Conservation (phyloP, 257 asterid genomes). For the Solanum chilense region DNA sequence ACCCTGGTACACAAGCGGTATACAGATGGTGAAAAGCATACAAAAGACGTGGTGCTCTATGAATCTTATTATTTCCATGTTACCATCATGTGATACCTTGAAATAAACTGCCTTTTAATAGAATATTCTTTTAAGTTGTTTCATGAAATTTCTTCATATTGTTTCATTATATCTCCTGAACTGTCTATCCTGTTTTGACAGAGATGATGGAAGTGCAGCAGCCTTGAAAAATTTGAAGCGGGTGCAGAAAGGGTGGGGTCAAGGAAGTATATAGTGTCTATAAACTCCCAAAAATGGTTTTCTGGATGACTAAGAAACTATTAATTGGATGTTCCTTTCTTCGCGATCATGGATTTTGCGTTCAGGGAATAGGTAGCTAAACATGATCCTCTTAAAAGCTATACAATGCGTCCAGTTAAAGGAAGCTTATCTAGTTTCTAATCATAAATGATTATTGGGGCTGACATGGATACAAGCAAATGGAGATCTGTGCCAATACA, state of each 20-base stretch:
- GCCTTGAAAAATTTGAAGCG: conserved; percentile 79
- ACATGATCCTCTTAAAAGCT: not conserved
- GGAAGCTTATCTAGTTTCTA: not conserved
- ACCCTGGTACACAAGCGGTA: not conserved
- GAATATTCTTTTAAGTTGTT: not conserved
- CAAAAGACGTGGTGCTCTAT: not conserved
- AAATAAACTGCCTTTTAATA: not conserved
- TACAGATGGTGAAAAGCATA: not conserved
- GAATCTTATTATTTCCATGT: not conserved
- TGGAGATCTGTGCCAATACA: not conserved
- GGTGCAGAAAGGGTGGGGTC: conserved; percentile 90
- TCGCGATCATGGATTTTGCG: not conserved
- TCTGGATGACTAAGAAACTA: conserved; percentile 17
- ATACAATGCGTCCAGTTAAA: not conserved
- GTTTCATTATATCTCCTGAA: not conserved
- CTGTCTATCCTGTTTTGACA: conserved; percentile 16
- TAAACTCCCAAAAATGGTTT: conserved; percentile 28
- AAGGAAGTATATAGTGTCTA: conserved; percentile 28
- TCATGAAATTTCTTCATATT: not conserved
- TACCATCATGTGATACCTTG: not conserved
- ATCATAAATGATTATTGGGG: not conserved
- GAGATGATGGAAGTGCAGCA: conserved; percentile 74
- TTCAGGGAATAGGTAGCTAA: not conserved
- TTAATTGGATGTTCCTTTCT: not conserved
- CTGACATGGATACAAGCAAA: not conserved